Evolutionary conservation across 164 flowering plant species (phyloP), one percentile per base, ranked within the genome.

Genomic region (Vitis rupestris): DNA sequence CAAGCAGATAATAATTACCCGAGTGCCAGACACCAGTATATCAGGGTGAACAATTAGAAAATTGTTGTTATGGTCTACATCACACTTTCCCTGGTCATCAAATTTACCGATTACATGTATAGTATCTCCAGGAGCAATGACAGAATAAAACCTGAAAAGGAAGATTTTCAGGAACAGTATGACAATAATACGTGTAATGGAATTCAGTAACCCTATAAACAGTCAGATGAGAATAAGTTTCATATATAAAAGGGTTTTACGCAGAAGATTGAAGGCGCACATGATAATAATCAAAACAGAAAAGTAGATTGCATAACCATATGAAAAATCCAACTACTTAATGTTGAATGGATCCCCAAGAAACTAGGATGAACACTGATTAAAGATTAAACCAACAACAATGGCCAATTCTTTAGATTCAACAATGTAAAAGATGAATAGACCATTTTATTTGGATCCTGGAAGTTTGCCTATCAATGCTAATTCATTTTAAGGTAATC

Each of bases 41-140:
- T 93, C 96, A 27, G 99, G 98, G 76, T 93, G 95, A 75, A 93
- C 82, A 70, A 96, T 82, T 12, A 96, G 30, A 77, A 90, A 77
- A 81, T 88, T 91, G 27, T 77, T 75, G 51, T 83, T 81, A 74
- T 63, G 84, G 76, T 85, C 83, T 19, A 96, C 87, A 64, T 87
- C 78, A 79, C 98, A 96, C 66, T 79, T 86, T 62, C 98, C 97
- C 65, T 80, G 78, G 37, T 79, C 81, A 75, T 90, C 91, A 84
- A 93, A 96, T 73, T 87, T 86, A 51, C 99, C 99, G 65, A 96
- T 85, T 37, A 96, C 89, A 78, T 87, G 79, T 27, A 93, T 78
- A n/a, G 95, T 86, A 71, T 93, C 98, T 77, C 99, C 99, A 63
- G 99, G 97, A 55, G 86, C 84, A 83, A 96, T 76, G 30, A 85